Conservation (phyloP, 768 basidiomycete species). For the Mycena capillaripes region DNA sequence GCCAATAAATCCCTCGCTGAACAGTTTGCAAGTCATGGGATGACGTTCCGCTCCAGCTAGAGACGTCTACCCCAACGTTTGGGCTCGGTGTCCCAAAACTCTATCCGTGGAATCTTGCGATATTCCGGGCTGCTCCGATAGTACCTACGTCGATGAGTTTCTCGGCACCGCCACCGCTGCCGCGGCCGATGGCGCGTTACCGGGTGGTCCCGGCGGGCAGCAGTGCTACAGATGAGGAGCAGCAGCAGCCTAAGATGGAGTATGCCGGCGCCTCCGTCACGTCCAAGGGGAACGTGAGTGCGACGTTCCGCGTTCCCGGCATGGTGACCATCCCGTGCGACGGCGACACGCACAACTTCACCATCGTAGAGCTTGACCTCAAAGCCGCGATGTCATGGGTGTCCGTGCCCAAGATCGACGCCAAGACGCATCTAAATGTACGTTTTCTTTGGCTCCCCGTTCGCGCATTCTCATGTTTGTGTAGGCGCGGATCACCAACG, state of each 20-base stretch:
- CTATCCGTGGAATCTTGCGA: constrained; percentile 48
- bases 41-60: constrained; percentile 53
- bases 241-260: constrained; percentile 4
- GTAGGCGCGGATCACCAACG: constrained; percentile 55
- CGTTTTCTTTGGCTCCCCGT: not conserved
- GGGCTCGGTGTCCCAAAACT: constrained; percentile 50
- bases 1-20: not conserved
- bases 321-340: constrained; percentile 50
- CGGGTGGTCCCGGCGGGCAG: too few relatives aligned
- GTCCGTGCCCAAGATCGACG: constrained; percentile 51
- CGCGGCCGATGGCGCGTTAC: not conserved
- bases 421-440: constrained; percentile 50
- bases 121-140: constrained; percentile 7
- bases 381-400: constrained; percentile 54
- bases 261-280: constrained; percentile 28
- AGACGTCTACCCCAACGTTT: constrained; percentile 56
- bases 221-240: not conserved
- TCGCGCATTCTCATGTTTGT: not conserved
- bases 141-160: too few relatives aligned
- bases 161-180: not conserved
- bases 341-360: constrained; percentile 47
- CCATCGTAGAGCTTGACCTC: constrained; percentile 47
- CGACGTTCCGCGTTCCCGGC: constrained; percentile 51
- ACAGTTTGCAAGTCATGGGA: constrained; percentile 49
- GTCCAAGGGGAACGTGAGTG: constrained; percentile 47